Base-by-base conservation (phyloP, 2,329 filamentous ascomycete genomes). In the Lasiodiplodia sp. region DNA sequence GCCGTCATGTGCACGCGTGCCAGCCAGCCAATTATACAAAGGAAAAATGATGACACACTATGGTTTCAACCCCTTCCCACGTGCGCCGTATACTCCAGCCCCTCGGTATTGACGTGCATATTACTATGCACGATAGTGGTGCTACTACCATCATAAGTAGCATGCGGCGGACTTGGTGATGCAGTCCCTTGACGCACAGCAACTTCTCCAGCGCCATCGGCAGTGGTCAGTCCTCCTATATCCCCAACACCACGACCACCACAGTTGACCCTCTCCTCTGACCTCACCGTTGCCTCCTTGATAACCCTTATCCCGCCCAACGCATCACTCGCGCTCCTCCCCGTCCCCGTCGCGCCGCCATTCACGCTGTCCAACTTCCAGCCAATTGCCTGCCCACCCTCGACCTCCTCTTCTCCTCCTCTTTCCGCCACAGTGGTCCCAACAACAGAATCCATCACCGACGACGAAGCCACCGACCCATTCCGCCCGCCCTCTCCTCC, bases 21-120 rank as follows among this genome's bases (percentile, higher is more conserved):
- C 31, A 56, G 1, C 4, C 28, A 14, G 12, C 25, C 23, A 23
- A n/a, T 38, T 56, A 55, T 18, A n/a, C 53, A 47, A 47, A 47
- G 18, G n/a, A 47, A 21, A 47, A 21, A 8, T 21, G n/a, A 21
- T 23, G 10, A 37, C 4, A 28, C 7, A 56, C 34, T 18, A 3
- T 31, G 21, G 14, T n/a, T 21, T 37, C n/a, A 21, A n/a, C 60
- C 47, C 44, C 60, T 52, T 5, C 47, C 47, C 25, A 64, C 47
- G 52, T 52, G 38, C 25, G 60, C 60, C 47, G 60, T 66, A n/a
- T 66, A 66, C 49, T 66, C 63, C 51, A 16, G 7, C 51, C 52
- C 37, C 14, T 28, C 25, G 12, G 21, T 21, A 23, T 37, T 53
- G 7, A 12, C 37, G 11, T 52, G 28, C 62, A 53, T 7, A 21